Conservation (phyloP, 441 rosid genomes). For the Pelargonium australe region DNA sequence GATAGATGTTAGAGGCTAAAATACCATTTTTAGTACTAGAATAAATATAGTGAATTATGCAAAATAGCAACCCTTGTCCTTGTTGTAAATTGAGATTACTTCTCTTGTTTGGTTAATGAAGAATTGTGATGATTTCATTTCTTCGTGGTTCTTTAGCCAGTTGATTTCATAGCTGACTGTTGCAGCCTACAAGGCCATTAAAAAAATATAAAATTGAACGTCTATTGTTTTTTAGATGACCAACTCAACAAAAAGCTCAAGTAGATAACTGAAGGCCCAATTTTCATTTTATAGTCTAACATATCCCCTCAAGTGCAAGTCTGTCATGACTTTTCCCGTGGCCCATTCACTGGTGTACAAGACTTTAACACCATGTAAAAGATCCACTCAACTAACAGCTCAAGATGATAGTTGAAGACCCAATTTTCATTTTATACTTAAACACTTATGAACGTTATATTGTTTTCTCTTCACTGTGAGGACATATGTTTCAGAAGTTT, state of each 20-base stretch:
- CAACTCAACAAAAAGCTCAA: no score
- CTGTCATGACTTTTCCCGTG: no score
- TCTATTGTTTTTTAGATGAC: no score
- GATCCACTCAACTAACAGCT: no score
- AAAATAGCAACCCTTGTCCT: neutral
- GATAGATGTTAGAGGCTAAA: neutral
- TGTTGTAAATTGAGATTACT: neutral
- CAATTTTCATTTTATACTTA: no score
- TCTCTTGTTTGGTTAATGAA: constrained; percentile 7
- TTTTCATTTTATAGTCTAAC: no score
- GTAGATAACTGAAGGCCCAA: no score
- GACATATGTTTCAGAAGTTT: constrained; percentile 7
- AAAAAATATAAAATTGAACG: neutral
- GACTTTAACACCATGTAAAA: no score
- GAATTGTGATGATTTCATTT: neutral
- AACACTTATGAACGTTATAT: neutral
- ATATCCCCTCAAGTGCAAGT: no score
- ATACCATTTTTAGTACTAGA: neutral
- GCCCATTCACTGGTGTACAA: no score
- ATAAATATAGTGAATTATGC: neutral
- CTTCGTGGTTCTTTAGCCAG: neutral
- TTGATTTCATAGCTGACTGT: neutral
- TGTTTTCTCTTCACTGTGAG: neutral
- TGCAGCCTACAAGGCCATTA: neutral
- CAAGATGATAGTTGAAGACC: no score